Evolutionary conservation across 768 basidiomycete species (phyloP), one percentile per base, ranked within the genome.

Genomic region (Pleurotus tuoliensis): DNA sequence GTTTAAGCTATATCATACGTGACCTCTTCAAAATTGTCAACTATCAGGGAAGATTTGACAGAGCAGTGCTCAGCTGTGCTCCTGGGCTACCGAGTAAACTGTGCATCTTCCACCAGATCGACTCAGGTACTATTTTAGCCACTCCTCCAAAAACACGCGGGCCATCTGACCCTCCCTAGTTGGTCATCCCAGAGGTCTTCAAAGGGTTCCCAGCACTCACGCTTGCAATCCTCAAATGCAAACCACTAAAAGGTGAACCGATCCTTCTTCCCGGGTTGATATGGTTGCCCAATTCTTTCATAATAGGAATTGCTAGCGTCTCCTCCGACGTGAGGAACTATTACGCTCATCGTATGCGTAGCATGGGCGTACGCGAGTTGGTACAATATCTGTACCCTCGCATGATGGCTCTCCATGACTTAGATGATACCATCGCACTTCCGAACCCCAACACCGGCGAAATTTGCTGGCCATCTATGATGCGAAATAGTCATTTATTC

Each of bases 171-270:
- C 59, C 44, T 61, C 39, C 49, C 1, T 62, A 99, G 96, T 72
- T 99, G 59, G 90, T 99, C 59, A 83, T 99, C 22, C 97, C 97
- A 5, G 97, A 98, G 71, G 87, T 90, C 0, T 94, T 94, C 77
- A 87, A 88, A 64, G 80, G 88, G 1, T 79, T 98, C 43, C 92
- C 94, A 0, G 76, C 93, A 15, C 94, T 87, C 67, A 82, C 82
- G 3, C 76, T 98, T 2, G 86, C 86, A 9, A 81, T 98, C 34
- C 77, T 89, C 46, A 99, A 99, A 74, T 82, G 82, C 52, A 96
- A 97, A 68, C 87, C 94, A 16, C 72, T 99, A n/a, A 96, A 97
- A 86, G 93, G 96, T 86, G 65, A 57, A 61, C 52, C 27, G 51
- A 40, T 47, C 38, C 47, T 18, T 40, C n/a, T 47, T 3, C 51